A percentile compares a stretch with the other conserved stretches of the same genome.
Evolutionary conservation across 768 basidiomycete genomes (phyloP).

Genomic region (Kondoa subrosea): DNA sequence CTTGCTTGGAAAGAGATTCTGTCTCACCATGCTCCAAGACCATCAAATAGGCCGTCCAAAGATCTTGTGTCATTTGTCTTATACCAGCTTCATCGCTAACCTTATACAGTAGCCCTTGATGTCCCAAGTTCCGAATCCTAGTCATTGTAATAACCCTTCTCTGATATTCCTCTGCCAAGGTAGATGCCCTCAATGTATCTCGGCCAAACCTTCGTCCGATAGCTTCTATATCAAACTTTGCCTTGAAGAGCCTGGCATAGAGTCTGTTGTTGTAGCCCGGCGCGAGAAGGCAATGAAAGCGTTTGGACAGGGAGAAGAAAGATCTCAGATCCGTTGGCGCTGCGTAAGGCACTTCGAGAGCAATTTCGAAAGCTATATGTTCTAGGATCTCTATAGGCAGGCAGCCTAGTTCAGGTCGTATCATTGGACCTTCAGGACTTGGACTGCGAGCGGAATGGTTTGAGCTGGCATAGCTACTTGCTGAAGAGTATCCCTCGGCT

Average conservation of each 20-base stretch:
- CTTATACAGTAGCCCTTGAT: not conserved
- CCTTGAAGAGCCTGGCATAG: conserved; percentile 7
- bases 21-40: conserved; percentile 51
- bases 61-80: conserved; percentile 33
- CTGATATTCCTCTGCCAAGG: not conserved
- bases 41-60: conserved; percentile 56
- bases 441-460: not conserved
- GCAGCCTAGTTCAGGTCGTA: not conserved
- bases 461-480: not conserved
- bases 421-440: not conserved
- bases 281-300: not conserved
- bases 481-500: not conserved
- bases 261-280: not conserved
- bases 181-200: not conserved
- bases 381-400: conserved; percentile 3
- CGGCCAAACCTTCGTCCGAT: not conserved
- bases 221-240: not conserved
- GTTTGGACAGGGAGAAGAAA: not conserved
- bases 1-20: not conserved
- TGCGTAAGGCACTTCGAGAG: not conserved
- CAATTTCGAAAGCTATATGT: not conserved
- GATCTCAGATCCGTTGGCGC: not conserved
- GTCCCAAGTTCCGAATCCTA: not conserved
- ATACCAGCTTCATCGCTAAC: not conserved
- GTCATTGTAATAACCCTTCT: not conserved